A percentile compares a stretch with the other conserved stretches of the same genome.
Conservation (phyloP, 306 rosid species). For the Mucuna pruriens region DNA sequence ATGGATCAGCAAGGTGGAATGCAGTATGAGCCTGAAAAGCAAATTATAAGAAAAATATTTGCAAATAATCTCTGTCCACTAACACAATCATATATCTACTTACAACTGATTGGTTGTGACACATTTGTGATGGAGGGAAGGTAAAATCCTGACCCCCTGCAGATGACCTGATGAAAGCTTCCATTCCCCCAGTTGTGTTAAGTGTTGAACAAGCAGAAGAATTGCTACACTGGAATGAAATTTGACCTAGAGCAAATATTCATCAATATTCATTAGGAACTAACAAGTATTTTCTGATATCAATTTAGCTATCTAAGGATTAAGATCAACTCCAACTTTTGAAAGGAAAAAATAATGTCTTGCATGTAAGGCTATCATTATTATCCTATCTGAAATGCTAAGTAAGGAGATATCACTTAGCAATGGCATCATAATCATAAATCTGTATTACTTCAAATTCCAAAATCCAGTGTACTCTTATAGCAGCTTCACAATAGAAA, state of each 20-base stretch:
- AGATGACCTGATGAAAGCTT: slow-evolving; percentile 39
- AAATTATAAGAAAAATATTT: slow-evolving; percentile 32
- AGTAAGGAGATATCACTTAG: background rate
- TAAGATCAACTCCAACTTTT: background rate
- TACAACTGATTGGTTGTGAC: slow-evolving; percentile 56
- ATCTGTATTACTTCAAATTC: background rate
- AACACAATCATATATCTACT: slow-evolving; percentile 46
- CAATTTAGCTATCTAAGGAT: background rate
- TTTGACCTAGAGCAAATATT: slow-evolving; percentile 13
- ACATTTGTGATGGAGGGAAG: slow-evolving; percentile 47
- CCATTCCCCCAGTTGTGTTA: slow-evolving; percentile 43
- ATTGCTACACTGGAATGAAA: slow-evolving; percentile 37
- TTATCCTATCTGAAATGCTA: background rate
- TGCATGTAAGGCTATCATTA: background rate
- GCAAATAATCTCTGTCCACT: slow-evolving; percentile 24
- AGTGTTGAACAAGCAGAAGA: slow-evolving; percentile 46
- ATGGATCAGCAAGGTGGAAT: slow-evolving; percentile 51
- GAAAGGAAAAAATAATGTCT: background rate
- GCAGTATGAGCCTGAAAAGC: slow-evolving; percentile 61
- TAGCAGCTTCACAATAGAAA: slow-evolving; percentile 9
- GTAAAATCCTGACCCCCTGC: slow-evolving; percentile 47
- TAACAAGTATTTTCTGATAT: slow-evolving; percentile 8
- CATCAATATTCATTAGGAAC: slow-evolving; percentile 1
- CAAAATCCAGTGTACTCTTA: background rate
- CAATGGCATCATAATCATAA: background rate